phyloP scores from a whole-genome alignment of 2,329 filamentous ascomycete genomes.

The Cladosporium sp. region DNA sequence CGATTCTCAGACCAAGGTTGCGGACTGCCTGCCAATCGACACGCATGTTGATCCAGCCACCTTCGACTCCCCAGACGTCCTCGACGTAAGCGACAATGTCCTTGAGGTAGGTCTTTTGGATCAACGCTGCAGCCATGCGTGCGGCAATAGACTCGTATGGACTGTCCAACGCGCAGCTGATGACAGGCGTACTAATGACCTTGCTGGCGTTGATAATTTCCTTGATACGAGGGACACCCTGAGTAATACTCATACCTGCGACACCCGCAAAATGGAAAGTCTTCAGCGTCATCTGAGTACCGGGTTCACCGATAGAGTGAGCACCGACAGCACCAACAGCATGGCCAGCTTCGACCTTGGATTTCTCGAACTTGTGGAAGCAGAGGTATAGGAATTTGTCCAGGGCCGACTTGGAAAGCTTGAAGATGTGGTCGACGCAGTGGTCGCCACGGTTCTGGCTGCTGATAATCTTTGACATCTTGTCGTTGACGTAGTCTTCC shows the following conservation, averaged over 20 bases:
- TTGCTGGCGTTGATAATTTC: constrained; percentile 99
- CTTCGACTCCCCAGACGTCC: constrained; percentile 77
- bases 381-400: constrained; percentile 74
- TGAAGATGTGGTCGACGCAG: constrained; percentile 66
- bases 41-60: constrained; percentile 72
- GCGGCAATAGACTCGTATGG: constrained; percentile 70
- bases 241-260: constrained; percentile 97
- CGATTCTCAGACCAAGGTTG: constrained; percentile 76
- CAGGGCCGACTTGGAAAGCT: constrained; percentile 72
- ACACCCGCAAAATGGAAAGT: constrained; percentile 99
- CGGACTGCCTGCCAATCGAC: constrained; percentile 75
- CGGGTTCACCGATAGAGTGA: constrained; percentile 95
- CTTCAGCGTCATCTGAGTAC: constrained; percentile 98
- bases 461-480: constrained; percentile 26
- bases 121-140: constrained; percentile 84
- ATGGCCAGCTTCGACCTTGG: constrained; percentile 88
- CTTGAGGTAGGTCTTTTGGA: constrained; percentile 88
- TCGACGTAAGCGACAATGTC: constrained; percentile 79
- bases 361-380: constrained; percentile 83
- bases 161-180: constrained; percentile 78
- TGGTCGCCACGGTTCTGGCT: constrained; percentile 22
- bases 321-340: constrained; percentile 94
- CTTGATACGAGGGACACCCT: constrained; percentile 99
- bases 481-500: constrained; percentile 57
- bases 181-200: constrained; percentile 88